These are phyloP conservation scores for Trichoderma asperelloides DNA, from an alignment of 495 filamentous ascomycete species.

Conservation along the genomic window DNA sequence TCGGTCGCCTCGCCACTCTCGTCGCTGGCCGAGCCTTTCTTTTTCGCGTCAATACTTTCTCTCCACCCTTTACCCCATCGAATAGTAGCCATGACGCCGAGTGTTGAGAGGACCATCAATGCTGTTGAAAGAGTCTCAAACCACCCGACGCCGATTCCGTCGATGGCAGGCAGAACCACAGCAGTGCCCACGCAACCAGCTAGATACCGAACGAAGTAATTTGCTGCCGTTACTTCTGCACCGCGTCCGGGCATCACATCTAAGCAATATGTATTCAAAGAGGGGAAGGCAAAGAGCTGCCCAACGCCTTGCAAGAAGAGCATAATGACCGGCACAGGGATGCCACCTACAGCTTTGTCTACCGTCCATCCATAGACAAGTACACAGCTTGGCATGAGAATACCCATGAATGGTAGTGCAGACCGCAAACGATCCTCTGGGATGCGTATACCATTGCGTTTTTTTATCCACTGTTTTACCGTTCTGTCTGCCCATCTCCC, in stretches of 20 bases:
- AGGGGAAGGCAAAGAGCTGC: conserved; percentile 65
- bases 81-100: conserved; percentile 39
- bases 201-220: conserved; percentile 62
- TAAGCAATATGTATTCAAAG: conserved; percentile 65
- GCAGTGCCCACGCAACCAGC: conserved; percentile 59
- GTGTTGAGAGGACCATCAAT: conserved; percentile 43
- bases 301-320: conserved; percentile 66
- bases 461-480: conserved; percentile 54
- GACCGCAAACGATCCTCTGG: conserved; percentile 62
- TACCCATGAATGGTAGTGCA: conserved; percentile 49
- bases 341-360: conserved; percentile 55
- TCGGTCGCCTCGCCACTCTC: conserved; percentile 15
- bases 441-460: conserved; percentile 47
- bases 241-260: conserved; percentile 62
- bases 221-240: conserved; percentile 63
- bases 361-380: conserved; percentile 66
- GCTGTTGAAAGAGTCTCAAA: conserved; percentile 47
- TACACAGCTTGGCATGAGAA: conserved; percentile 55
- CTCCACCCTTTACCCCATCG: conserved; percentile 48
- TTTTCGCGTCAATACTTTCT: conserved; percentile 34
- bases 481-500: conserved; percentile 62
- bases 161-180: conserved; percentile 55
- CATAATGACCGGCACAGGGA: conserved; percentile 56
- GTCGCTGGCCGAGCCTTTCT: conserved; percentile 23
- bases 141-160: conserved; percentile 62